Conservation (phyloP, 2,329 filamentous ascomycete genomes). For the Proliferodiscus dingleyae region DNA sequence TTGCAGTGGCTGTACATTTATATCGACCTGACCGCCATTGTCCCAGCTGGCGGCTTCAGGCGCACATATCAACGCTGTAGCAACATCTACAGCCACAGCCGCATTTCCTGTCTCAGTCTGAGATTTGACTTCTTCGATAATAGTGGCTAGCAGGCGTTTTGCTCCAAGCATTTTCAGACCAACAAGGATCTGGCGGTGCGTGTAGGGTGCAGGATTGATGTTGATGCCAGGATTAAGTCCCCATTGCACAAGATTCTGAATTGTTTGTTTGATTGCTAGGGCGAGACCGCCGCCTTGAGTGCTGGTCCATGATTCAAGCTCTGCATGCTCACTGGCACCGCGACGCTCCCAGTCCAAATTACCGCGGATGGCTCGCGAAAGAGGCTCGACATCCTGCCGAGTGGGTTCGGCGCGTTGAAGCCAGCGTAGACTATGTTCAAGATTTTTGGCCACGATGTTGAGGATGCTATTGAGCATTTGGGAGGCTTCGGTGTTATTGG, state of each 20-base stretch:
- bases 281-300: constrained; percentile 51
- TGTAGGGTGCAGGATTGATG: constrained; percentile 60
- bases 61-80: constrained; percentile 63
- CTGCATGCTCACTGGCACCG: constrained; percentile 56
- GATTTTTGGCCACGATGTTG: constrained; percentile 63
- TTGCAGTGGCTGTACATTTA: constrained; percentile 17
- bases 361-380: constrained; percentile 60
- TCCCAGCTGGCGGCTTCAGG: constrained; percentile 44
- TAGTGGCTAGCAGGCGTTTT: constrained; percentile 51
- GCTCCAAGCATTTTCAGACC: constrained; percentile 59
- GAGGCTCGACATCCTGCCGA: constrained; percentile 64
- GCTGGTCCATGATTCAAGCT: constrained; percentile 63
- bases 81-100: constrained; percentile 63
- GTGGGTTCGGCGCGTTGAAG: constrained; percentile 63
- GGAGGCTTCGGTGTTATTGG: constrained; percentile 55
- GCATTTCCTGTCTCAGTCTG: constrained; percentile 56
- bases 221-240: constrained; percentile 51
- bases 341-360: constrained; percentile 55
- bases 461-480: constrained; percentile 68
- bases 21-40: constrained; percentile 11
- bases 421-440: constrained; percentile 62
- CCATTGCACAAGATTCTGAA: constrained; percentile 64
- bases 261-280: constrained; percentile 53
- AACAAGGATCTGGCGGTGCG: constrained; percentile 63
- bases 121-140: constrained; percentile 63